These are phyloP conservation scores for Hanseniaspora clermontiae DNA, from an alignment of 805 yeast genomes.

Conservation along the genomic window DNA sequence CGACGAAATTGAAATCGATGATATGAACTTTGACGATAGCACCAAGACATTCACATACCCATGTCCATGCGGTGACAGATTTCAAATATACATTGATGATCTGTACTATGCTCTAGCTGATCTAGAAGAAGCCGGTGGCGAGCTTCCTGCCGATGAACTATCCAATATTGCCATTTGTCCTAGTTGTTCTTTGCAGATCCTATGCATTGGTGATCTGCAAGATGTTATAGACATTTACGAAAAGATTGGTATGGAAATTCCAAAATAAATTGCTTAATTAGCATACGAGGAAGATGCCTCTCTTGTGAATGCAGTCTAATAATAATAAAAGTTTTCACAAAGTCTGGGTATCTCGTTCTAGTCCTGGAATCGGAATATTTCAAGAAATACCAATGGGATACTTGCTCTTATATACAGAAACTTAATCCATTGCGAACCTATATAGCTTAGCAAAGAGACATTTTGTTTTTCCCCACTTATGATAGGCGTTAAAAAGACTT, in stretches of 20 bases:
- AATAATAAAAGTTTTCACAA: no score
- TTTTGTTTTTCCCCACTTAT: no score
- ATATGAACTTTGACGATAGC: conserved; percentile 78
- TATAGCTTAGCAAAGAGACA: no score
- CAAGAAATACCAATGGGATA: background rate
- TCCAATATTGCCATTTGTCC: conserved; percentile 78
- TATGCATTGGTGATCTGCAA: conserved; percentile 69
- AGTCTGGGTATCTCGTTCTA: background rate
- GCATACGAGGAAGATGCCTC: no score
- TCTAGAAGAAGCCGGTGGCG: conserved; percentile 5
- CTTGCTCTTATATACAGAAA: no score
- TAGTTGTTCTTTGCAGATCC: conserved; percentile 84
- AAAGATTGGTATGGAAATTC: conserved; percentile 24
- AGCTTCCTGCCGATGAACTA: conserved; percentile 11
- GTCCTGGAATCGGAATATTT: background rate
- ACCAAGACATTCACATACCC: conserved; percentile 81
- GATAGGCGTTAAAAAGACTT: no score
- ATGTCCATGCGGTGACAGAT: conserved; percentile 95
- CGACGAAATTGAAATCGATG: conserved; percentile 95
- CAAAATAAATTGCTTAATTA: conserved; percentile 19
- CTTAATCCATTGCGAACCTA: no score
- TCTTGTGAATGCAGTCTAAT: no score
- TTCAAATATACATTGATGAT: conserved; percentile 76
- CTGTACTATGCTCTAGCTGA: conserved; percentile 73
- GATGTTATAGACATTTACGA: conserved; percentile 34